These are phyloP conservation scores for Tilletia indica DNA, from an alignment of 1,284 basidiomycete species.

Conservation along the genomic window DNA sequence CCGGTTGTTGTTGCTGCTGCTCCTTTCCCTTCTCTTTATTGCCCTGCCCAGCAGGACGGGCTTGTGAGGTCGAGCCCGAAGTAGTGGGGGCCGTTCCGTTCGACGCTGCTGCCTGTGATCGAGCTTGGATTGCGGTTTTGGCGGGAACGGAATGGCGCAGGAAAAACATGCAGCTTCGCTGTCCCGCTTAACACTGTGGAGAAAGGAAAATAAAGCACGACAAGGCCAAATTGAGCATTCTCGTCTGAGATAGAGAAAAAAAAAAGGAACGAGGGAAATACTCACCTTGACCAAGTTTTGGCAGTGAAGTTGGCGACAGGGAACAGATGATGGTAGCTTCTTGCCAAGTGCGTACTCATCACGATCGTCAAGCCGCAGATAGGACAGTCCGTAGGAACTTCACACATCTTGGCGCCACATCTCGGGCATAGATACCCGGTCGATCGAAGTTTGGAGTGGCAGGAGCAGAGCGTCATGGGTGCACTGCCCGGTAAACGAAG, in stretches of 20 bases:
- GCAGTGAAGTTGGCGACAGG: conserved; percentile 77
- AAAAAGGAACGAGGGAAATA: conserved; percentile 9
- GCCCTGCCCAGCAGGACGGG: neutral
- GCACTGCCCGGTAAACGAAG: conserved; percentile 41
- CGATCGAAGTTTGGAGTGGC: conserved; percentile 83
- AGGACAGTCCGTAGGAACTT: conserved; percentile 96
- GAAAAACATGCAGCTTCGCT: conserved; percentile 30
- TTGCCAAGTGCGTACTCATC: conserved; percentile 89
- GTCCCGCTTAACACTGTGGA: neutral
- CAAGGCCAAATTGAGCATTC: neutral
- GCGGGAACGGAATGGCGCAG: conserved; percentile 38
- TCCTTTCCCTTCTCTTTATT: neutral
- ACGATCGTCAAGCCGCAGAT: conserved; percentile 97
- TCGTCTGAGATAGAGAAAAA: neutral
- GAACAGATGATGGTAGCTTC: conserved; percentile 91
- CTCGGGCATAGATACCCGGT: conserved; percentile 93
- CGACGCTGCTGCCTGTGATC: neutral
- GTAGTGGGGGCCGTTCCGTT: neutral
- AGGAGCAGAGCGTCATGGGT: conserved; percentile 67
- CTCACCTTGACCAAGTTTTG: conserved; percentile 56
- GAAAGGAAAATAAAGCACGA: neutral
- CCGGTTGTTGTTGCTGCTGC: conserved; percentile 25
- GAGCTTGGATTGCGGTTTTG: conserved; percentile 9
- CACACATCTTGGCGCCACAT: conserved; percentile 87
- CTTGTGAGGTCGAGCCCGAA: too few relatives aligned